Base-by-base conservation (phyloP, 2,329 filamentous ascomycete species). In the Boeremia exigua region DNA sequence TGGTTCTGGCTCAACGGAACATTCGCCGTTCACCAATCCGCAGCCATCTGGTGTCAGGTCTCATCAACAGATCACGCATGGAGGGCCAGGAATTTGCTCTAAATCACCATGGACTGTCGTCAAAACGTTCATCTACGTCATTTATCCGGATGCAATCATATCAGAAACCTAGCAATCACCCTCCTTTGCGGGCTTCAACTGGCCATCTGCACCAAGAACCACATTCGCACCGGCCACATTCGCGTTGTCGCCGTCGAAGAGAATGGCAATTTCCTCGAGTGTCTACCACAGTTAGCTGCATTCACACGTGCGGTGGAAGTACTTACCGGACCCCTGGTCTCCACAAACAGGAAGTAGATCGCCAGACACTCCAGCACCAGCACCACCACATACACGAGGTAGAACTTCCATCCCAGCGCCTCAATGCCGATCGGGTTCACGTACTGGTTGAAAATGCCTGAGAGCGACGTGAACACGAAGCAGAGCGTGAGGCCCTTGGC, bases 381-480 rank as follows among this genome's bases (percentile, higher is more conserved):
- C 4, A 72, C 62, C 2, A 59, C 66, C 39, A 69, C 58, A 53
- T 71, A 75, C 2, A 75, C 68, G 17, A 74, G 57, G 47, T 73
- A 74, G 61, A 67, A 75, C 48, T 67, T 69, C 71, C 51, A 54
- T 17, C 44, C 51, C 19, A 54, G 11, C 27, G 60, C 49, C 5
- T 69, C 61, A 33, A 75, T 58, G 1, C 66, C 72, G 29, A 74
- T 65, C 0, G 69, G 70, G 75, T 88, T 88, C 63, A 82, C 82
- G 58, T 77, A 85, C 76, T 84, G 83, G 63, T 84, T 82, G 58
- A 88, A 79, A 36, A 86, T 42, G 15, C 60, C 56, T 80, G 39
- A 87, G 75, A 49, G 84, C 77, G 52, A 84, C 80, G 74, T 87
- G 70, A 86, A 86, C 79, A 87, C 58, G 40, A 66, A 63, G 55